Conservation (phyloP, 208 protist species). For the Wallacemonas rigidus region DNA sequence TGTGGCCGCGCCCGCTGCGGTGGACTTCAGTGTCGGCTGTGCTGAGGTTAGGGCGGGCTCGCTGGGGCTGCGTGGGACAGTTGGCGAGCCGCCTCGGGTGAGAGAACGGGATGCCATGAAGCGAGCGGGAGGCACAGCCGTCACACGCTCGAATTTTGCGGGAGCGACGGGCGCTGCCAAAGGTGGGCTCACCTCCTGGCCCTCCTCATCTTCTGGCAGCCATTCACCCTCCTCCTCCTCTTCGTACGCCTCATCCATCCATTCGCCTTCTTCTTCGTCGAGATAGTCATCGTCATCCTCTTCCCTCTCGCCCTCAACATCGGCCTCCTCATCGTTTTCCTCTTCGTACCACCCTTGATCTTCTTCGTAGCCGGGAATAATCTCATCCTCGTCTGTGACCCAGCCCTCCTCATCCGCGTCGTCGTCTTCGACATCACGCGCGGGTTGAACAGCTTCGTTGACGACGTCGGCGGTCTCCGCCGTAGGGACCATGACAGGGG, state of each 20-base stretch:
- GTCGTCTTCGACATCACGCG: not conserved
- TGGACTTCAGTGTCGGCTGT: not conserved
- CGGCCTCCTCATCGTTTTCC: slow-evolving; percentile 14
- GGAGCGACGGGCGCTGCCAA: not conserved
- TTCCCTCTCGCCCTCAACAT: slow-evolving; percentile 11
- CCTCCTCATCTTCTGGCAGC: slow-evolving; percentile 29
- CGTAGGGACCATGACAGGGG: not conserved
- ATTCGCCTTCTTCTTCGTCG: slow-evolving; percentile 6
- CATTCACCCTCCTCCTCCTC: not conserved
- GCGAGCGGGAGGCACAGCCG: slow-evolving; percentile 9
- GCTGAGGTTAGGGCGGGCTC: not conserved
- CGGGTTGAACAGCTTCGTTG: not conserved
- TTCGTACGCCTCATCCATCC: not conserved
- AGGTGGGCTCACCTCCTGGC: slow-evolving; percentile 22
- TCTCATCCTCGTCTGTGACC: slow-evolving; percentile 10
- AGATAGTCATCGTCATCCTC: not conserved
- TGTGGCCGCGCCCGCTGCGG: not conserved
- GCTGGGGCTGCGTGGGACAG: not conserved
- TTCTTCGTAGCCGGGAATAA: slow-evolving; percentile 4
- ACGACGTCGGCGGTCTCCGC: not conserved
- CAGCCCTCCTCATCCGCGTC: slow-evolving; percentile 7
- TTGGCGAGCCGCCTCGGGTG: slow-evolving; percentile 14
- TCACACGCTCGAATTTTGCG: slow-evolving; percentile 3
- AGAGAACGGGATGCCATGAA: slow-evolving; percentile 19
- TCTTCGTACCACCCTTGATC: slow-evolving; percentile 14